Base-by-base conservation (phyloP, 441 rosid genomes). In the Melastoma candidum region DNA sequence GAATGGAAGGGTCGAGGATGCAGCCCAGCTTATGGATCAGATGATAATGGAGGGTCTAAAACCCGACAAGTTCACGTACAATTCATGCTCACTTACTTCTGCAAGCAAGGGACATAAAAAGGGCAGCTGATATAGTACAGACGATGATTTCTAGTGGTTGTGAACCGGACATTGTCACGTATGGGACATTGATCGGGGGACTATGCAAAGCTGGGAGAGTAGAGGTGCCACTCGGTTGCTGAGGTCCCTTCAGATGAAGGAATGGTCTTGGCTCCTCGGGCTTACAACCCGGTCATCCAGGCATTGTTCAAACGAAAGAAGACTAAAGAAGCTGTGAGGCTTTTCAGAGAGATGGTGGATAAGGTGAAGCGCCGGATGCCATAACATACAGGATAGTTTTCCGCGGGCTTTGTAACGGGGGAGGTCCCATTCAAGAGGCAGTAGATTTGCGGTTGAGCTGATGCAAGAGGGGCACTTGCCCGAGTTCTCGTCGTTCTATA, bases 21-120 rank as follows among this genome's bases (percentile, higher is more conserved):
- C 96, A 4, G 78, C 87, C 53, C 84, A 82, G 65, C 77, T 92
- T 53, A 92, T 85, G 93, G 96, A 83, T 70, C 98, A 83, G 71
- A 92, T 92, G 98, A 66, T 85, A 66, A 90, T 85, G 94, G 96
- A 85, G 62, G 95, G 94, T 46, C 68, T 82, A 61, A 79, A 83
- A 54, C 94, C 96, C 13, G 94, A 87, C 68, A 92, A 87, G 55
- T 85, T 82, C 74, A 85, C 98, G 0, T 83, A 87, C 66, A 87
- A 80, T 67, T 87, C 22, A 65, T 92, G 71, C 89, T 92, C 12
- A 65, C 85, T 4, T 71, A 82, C 71, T 92, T 73, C 71, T 92
- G 95, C 71, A 80, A 77, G 70, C 71, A 46, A 5, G 90, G 26
- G 89, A 85, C 58, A 83, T 92, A 50, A 80, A 83, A 65, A 85